Conservation (phyloP, 805 yeast genomes). For the Yamadazyma phyllophila region DNA sequence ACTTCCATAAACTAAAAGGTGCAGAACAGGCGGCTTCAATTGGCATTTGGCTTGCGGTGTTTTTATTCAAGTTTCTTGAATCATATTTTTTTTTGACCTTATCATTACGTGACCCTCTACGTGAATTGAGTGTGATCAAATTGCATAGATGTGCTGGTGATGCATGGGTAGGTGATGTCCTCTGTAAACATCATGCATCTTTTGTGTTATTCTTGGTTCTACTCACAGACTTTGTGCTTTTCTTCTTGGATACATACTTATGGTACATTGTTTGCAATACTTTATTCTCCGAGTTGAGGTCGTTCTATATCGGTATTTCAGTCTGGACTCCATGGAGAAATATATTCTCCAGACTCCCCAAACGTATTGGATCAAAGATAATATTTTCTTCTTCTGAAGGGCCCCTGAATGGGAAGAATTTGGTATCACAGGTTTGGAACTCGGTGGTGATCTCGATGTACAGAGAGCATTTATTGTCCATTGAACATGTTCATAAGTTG, state of each 20-base stretch:
- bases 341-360: slow-evolving; percentile 71
- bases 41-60: slow-evolving; percentile 68
- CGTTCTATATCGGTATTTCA: slow-evolving; percentile 73
- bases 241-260: slow-evolving; percentile 76
- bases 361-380: slow-evolving; percentile 69
- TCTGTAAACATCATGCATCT: slow-evolving; percentile 58
- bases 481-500: slow-evolving; percentile 68
- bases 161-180: slow-evolving; percentile 44
- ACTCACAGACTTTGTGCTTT: slow-evolving; percentile 62
- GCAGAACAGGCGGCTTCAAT: slow-evolving; percentile 59
- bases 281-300: slow-evolving; percentile 64
- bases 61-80: slow-evolving; percentile 66
- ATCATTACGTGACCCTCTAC: slow-evolving; percentile 68
- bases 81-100: slow-evolving; percentile 76
- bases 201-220: slow-evolving; percentile 54
- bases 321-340: slow-evolving; percentile 91
- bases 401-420: slow-evolving; percentile 45
- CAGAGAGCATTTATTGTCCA: slow-evolving; percentile 71
- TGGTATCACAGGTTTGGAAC: slow-evolving; percentile 78
- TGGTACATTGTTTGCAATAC: slow-evolving; percentile 88
- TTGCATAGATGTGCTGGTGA: slow-evolving; percentile 64
- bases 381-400: slow-evolving; percentile 43
- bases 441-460: slow-evolving; percentile 81
- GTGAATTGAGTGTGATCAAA: slow-evolving; percentile 61
- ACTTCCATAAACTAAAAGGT: slow-evolving; percentile 52